Evolutionary conservation across 2,329 filamentous ascomycete species (phyloP).

Genomic region (Phialocephala sp.): DNA sequence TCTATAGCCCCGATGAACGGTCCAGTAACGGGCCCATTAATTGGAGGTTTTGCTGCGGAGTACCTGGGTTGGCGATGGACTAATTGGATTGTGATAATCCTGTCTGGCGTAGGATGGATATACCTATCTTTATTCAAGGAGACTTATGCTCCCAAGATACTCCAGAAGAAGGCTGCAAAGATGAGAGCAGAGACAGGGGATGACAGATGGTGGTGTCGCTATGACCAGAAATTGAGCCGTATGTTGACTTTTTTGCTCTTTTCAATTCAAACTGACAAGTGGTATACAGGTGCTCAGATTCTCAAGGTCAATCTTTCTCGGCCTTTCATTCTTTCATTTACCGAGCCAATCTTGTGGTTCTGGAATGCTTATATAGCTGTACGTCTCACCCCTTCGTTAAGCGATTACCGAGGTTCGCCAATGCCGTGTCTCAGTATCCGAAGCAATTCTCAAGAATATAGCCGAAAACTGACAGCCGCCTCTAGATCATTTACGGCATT

Average conservation of each 20-base stretch:
- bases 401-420: neutral
- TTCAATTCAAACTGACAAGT: conserved; percentile 15
- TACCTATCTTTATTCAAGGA: conserved; percentile 69
- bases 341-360: conserved; percentile 80
- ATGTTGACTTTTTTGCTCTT: conserved; percentile 24
- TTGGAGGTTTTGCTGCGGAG: conserved; percentile 81
- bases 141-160: conserved; percentile 75
- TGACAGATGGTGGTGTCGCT: conserved; percentile 77
- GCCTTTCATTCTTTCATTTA: conserved; percentile 77
- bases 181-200: conserved; percentile 73
- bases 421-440: neutral
- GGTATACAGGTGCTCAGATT: conserved; percentile 64
- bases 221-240: conserved; percentile 65
- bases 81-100: conserved; percentile 80
- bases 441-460: conserved; percentile 3
- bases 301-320: conserved; percentile 78
- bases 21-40: conserved; percentile 66
- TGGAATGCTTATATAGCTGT: conserved; percentile 70
- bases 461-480: neutral
- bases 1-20: conserved; percentile 85
- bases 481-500: conserved; percentile 76
- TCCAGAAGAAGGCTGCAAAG: conserved; percentile 68
- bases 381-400: conserved; percentile 20
- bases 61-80: conserved; percentile 88
- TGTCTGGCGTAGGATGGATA: conserved; percentile 65